Evolutionary conservation across 345 rosid species (phyloP), one percentile per base, ranked within the genome.

Genomic region (Arabis hirsuta): DNA sequence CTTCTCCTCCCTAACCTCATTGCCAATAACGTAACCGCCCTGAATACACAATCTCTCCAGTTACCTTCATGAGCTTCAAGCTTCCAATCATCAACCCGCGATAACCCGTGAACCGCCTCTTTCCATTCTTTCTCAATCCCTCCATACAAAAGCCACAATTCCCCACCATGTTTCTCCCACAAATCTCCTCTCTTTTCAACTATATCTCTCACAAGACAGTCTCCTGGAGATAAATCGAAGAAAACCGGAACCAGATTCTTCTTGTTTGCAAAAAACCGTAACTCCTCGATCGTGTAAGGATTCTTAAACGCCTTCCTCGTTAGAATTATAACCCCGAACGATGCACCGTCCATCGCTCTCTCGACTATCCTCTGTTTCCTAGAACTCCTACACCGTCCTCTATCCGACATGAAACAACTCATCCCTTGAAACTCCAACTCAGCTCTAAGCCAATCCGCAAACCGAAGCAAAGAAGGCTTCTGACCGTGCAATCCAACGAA

Each of bases 111-210:
- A 36, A 95, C 84, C 0, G 98, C 97, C 71, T 90, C 99, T 76
- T 73, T 95, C 98, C 99, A 95, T 56, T 95, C 99, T 75, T 82
- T 86, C 83, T 95, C 99, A 61, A 88, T 61, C 16, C 98, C 97
- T 26, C 96, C 96, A 29, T 91, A 95, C 27, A 82, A 69, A 82
- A 80, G 76, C 97, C 97, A 91, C 4, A 91, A 48, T 58, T 91
- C 96, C 5, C 97, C 99, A 36, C 96, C 97, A 27, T 88, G 85
- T 77, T 88, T 88, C 80, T 88, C 97, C 99, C 99, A 95, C 68
- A 91, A 69, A 57, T 90, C 98, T 27, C 98, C 99, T 74, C 96
- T 80, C 84, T 83, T 95, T 73, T 95, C 99, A 39, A 95, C 90
- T 48, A 95, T 88, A 75, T 95, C 99, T 73, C 98, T 81, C 46